Conservation (phyloP, 2,329 filamentous ascomycete genomes). For the Beauveria sp. region DNA sequence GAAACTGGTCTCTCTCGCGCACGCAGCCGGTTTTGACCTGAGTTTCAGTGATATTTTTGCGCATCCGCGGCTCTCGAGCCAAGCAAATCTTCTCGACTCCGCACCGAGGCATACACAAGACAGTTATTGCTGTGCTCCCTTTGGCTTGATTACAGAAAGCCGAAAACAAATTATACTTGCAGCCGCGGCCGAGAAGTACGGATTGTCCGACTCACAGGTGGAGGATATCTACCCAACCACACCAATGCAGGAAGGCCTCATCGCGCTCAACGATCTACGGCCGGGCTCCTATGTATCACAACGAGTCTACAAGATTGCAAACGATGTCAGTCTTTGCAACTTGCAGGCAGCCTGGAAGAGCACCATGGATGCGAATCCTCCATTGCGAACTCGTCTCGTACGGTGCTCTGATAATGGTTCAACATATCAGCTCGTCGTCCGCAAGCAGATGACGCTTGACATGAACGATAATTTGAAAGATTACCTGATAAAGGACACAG, state of each 20-base stretch:
- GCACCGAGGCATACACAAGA: background rate
- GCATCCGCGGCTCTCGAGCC: background rate
- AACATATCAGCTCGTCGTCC: background rate
- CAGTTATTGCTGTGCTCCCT: background rate
- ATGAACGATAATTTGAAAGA: background rate
- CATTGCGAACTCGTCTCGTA: background rate
- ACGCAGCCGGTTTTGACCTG: slow-evolving; percentile 20
- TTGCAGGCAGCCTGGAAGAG: background rate
- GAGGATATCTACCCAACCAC: slow-evolving; percentile 32
- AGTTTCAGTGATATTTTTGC: slow-evolving; percentile 24
- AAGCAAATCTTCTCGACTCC: background rate
- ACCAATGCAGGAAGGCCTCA: slow-evolving; percentile 29
- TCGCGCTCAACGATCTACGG: slow-evolving; percentile 26
- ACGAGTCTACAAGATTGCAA: background rate
- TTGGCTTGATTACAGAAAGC: background rate
- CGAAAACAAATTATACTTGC: background rate
- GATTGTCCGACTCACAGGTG: slow-evolving; percentile 21
- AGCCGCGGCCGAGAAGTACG: slow-evolving; percentile 19
- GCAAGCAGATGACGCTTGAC: background rate
- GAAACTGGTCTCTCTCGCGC: slow-evolving; percentile 31
- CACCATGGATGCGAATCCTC: background rate
- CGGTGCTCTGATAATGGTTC: background rate
- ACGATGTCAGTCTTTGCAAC: background rate
- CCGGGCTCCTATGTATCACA: background rate
- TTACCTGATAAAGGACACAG: background rate